Evolutionary conservation across 2,329 filamentous ascomycete genomes (phyloP).

Genomic region (Cladophialophora chaetospira): DNA sequence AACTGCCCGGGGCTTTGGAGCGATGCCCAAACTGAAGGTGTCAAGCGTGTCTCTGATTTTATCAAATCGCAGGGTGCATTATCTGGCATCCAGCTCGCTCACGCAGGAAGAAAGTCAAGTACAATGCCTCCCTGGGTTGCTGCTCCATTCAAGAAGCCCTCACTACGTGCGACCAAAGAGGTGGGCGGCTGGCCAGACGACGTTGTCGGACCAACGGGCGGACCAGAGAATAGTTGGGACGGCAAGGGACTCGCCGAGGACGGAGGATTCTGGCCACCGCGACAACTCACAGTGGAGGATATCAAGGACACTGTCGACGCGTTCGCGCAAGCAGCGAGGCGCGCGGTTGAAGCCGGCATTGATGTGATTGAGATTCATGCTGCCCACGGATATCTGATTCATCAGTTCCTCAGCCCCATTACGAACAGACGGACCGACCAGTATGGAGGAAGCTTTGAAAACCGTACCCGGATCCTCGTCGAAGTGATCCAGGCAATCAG

Average conservation of each 20-base stretch:
- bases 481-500: conserved; percentile 69
- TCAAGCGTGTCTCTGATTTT: conserved; percentile 70
- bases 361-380: conserved; percentile 80
- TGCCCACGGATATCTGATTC: conserved; percentile 77
- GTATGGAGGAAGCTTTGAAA: conserved; percentile 58
- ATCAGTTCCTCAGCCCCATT: conserved; percentile 68
- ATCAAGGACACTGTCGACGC: conserved; percentile 39
- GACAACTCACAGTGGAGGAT: conserved; percentile 35
- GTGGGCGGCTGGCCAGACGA: conserved; percentile 32
- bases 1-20: conserved; percentile 40
- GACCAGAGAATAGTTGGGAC: conserved; percentile 31
- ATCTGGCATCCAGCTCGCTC: conserved; percentile 77
- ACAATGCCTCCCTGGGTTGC: conserved; percentile 57
- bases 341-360: conserved; percentile 69
- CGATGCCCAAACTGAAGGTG: conserved; percentile 39
- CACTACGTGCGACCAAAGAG: conserved; percentile 24
- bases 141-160: conserved; percentile 29
- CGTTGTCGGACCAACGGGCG: conserved; percentile 32
- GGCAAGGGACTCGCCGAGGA: conserved; percentile 27
- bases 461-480: conserved; percentile 66
- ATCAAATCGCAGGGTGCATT: conserved; percentile 76
- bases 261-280: conserved; percentile 31
- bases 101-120: conserved; percentile 70
- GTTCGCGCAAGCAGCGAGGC: conserved; percentile 49
- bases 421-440: conserved; percentile 66